These are phyloP conservation scores for Fomitopsis pinicola DNA, from an alignment of 1,284 basidiomycete genomes.

Conservation along the genomic window DNA sequence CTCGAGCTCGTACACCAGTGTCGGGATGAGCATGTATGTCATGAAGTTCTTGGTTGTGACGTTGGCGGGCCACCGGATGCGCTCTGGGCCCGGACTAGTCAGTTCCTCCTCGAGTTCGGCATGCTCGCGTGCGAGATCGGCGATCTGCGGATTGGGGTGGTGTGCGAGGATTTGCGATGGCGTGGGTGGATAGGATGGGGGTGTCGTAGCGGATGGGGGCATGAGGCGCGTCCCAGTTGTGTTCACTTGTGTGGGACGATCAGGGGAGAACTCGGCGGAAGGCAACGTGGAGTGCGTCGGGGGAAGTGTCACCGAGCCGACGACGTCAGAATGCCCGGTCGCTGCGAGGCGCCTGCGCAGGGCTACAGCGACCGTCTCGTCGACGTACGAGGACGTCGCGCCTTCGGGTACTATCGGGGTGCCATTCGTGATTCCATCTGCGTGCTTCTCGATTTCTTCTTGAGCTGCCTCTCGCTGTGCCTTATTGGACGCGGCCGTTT, in stretches of 20 bases:
- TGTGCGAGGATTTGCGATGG: slow-evolving; percentile 56
- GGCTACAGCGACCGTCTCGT: slow-evolving; percentile 45
- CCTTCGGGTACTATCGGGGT: slow-evolving; percentile 39
- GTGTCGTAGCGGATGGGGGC: slow-evolving; percentile 7
- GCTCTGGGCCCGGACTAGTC: slow-evolving; percentile 60
- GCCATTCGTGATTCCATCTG: slow-evolving; percentile 16
- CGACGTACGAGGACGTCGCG: slow-evolving; percentile 44
- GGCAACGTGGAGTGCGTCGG: slow-evolving; percentile 4
- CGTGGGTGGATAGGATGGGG: slow-evolving; percentile 15
- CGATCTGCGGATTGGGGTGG: slow-evolving; percentile 69
- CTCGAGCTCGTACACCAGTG: slow-evolving; percentile 94
- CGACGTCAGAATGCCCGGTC: slow-evolving; percentile 6
- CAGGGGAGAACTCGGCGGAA: slow-evolving; percentile 5
- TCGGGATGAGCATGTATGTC: slow-evolving; percentile 88
- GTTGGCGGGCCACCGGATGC: slow-evolving; percentile 83
- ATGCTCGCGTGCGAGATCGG: slow-evolving; percentile 72
- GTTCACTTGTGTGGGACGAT: slow-evolving; percentile 14
- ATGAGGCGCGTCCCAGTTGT: slow-evolving; percentile 24
- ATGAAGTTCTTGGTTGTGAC: slow-evolving; percentile 83
- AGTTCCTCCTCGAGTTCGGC: slow-evolving; percentile 78
- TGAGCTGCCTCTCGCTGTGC: slow-evolving; percentile 2
- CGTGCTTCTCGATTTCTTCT: slow-evolving; percentile 6
- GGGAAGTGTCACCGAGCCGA: not conserved
- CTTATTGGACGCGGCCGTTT: slow-evolving; percentile 37
- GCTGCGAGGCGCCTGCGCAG: slow-evolving; percentile 48